phyloP scores from a whole-genome alignment of 2,329 filamentous ascomycete genomes.

The Fonsecaea monophora region DNA sequence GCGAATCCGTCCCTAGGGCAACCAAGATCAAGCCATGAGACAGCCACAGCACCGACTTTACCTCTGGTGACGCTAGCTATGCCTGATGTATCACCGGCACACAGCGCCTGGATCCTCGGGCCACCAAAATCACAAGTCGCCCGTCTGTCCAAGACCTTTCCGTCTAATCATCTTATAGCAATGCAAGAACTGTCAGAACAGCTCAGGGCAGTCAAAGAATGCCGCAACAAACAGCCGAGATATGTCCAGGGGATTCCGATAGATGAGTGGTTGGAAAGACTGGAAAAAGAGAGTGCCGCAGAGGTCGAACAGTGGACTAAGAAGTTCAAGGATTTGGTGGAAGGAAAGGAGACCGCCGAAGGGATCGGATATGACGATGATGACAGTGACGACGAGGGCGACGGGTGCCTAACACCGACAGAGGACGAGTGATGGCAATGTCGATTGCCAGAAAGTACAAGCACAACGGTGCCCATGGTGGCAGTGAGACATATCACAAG shows the following conservation, averaged over 20 bases:
- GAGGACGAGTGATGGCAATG: slow-evolving; percentile 18
- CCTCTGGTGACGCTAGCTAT: not conserved
- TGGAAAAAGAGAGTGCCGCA: slow-evolving; percentile 6
- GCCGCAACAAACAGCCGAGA: slow-evolving; percentile 18
- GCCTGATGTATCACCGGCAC: not conserved
- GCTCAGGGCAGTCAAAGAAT: not conserved
- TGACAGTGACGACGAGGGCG: slow-evolving; percentile 23
- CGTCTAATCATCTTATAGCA: not conserved
- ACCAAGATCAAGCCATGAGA: not conserved
- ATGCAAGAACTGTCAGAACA: slow-evolving; percentile 6
- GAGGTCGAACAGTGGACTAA: slow-evolving; percentile 4
- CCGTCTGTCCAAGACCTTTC: not conserved
- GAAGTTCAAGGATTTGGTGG: slow-evolving; percentile 17
- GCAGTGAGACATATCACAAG: not conserved
- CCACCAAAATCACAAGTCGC: not conserved
- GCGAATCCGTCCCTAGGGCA: not conserved
- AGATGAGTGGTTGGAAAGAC: slow-evolving; percentile 6
- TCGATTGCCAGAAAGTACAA: not conserved
- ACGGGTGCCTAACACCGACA: slow-evolving; percentile 16
- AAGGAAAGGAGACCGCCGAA: slow-evolving; percentile 15
- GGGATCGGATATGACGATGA: slow-evolving; percentile 30
- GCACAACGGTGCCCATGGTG: not conserved
- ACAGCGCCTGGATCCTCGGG: not conserved
- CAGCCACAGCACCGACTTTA: not conserved
- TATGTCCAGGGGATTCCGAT: slow-evolving; percentile 24